Conservation (phyloP, 495 filamentous ascomycete species). For the Penicillium herquei region DNA sequence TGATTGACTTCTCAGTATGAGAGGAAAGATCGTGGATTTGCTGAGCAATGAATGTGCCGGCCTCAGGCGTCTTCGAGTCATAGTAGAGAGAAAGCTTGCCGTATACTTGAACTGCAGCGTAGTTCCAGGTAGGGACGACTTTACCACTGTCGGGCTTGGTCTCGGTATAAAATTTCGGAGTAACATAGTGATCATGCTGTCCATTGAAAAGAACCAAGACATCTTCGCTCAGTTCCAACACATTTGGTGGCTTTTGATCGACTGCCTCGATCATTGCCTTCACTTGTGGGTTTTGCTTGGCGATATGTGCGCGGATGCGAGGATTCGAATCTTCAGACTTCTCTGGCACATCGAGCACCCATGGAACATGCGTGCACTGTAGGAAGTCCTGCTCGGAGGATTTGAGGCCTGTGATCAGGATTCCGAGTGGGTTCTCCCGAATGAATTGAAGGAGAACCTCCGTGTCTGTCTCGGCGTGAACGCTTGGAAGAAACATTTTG, state of each 20-base stretch:
- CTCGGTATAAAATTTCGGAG: conserved; percentile 58
- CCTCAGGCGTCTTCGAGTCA: conserved; percentile 31
- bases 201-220: conserved; percentile 52
- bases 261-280: conserved; percentile 47
- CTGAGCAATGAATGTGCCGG: conserved; percentile 37
- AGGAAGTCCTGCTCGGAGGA: conserved; percentile 43
- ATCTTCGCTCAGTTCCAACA: conserved; percentile 16
- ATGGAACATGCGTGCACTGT: conserved; percentile 57
- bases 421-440: conserved; percentile 51
- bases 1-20: conserved; percentile 44
- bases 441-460: conserved; percentile 45
- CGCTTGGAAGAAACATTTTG: background rate
- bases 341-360: conserved; percentile 45
- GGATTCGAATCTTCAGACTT: conserved; percentile 25
- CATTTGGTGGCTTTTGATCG: conserved; percentile 3
- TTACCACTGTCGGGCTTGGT: conserved; percentile 56
- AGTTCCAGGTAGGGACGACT: conserved; percentile 64
- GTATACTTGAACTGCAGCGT: conserved; percentile 56
- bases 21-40: conserved; percentile 50
- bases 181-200: conserved; percentile 53
- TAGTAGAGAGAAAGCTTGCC: conserved; percentile 47
- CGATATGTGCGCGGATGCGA: conserved; percentile 52
- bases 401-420: conserved; percentile 52
- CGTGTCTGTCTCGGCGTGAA: background rate
- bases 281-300: conserved; percentile 53